phyloP scores from a whole-genome alignment of 2,329 filamentous ascomycete species.

The Cytospora leucostoma region DNA sequence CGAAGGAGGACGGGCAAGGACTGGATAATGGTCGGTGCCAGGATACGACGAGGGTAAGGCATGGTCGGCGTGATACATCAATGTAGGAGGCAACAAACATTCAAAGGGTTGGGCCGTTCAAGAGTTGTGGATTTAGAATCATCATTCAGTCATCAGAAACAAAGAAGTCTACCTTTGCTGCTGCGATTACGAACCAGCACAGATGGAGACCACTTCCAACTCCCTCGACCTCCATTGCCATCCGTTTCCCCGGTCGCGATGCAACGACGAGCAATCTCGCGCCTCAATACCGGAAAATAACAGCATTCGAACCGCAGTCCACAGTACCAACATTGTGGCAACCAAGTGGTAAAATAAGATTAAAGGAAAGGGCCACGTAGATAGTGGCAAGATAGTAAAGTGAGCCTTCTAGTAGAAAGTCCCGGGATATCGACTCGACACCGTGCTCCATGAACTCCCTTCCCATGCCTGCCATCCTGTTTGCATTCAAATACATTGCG shows the following conservation, averaged over 20 bases:
- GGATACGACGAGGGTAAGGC: background rate
- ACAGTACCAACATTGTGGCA: constrained; percentile 1
- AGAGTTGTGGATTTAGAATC: constrained; percentile 14
- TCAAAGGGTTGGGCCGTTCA: background rate
- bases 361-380: constrained; percentile 8
- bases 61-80: background rate
- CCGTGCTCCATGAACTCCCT: constrained; percentile 14
- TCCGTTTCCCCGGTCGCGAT: constrained; percentile 8
- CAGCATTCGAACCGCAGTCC: constrained; percentile 9
- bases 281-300: constrained; percentile 6
- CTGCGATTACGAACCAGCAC: constrained; percentile 15
- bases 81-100: background rate
- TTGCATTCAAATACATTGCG: constrained; percentile 3
- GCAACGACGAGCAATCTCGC: constrained; percentile 17
- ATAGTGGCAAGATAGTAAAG: background rate
- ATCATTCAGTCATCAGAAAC: constrained; percentile 17
- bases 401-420: background rate
- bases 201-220: constrained; percentile 7
- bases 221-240: background rate
- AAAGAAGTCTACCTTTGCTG: constrained; percentile 13
- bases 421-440: background rate
- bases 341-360: constrained; percentile 12
- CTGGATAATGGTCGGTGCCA: background rate
- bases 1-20: background rate
- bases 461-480: constrained; percentile 11